Evolutionary conservation across 177 flowering plant species (phyloP).

Genomic region (Vitis hybrid): DNA sequence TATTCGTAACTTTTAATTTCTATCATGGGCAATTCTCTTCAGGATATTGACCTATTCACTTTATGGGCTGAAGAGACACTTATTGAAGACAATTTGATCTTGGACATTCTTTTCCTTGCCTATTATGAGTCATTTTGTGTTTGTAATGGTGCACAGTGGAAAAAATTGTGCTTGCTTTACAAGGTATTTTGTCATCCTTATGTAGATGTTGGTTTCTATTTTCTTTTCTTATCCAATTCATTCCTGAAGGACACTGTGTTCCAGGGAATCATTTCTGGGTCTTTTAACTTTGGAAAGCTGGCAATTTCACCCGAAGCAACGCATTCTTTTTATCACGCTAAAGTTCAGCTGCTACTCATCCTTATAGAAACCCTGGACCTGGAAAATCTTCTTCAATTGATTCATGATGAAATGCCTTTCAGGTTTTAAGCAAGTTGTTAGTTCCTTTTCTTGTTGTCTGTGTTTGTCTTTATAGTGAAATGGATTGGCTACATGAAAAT

Average conservation of each 20-base stretch:
- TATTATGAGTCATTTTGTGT: conserved; percentile 79
- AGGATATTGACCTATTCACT: conserved; percentile 81
- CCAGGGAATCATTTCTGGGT: conserved; percentile 67
- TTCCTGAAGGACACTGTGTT: conserved; percentile 8
- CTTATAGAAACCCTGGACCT: conserved; percentile 81
- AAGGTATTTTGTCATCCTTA: conserved; percentile 45
- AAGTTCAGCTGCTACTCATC: conserved; percentile 76
- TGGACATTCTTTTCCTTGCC: conserved; percentile 83
- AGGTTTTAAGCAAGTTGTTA: conserved; percentile 40
- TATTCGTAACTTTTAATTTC: conserved; percentile 7
- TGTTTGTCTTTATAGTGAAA: not conserved
- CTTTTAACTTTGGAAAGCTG: conserved; percentile 61
- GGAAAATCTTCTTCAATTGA: conserved; percentile 80
- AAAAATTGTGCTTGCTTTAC: conserved; percentile 60
- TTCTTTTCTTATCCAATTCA: conserved; percentile 6
- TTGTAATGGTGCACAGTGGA: conserved; percentile 75
- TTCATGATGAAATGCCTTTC: conserved; percentile 79
- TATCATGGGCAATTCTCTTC: conserved; percentile 7
- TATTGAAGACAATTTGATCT: conserved; percentile 70
- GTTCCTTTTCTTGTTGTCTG: not conserved
- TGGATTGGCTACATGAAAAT: no score
- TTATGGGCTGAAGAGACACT: conserved; percentile 94
- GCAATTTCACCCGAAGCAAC: conserved; percentile 68
- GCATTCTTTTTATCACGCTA: conserved; percentile 53
- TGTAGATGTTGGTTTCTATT: not conserved